phyloP scores from a whole-genome alignment of 495 filamentous ascomycete genomes.

The Pseudomonodictys pantanalensis region DNA sequence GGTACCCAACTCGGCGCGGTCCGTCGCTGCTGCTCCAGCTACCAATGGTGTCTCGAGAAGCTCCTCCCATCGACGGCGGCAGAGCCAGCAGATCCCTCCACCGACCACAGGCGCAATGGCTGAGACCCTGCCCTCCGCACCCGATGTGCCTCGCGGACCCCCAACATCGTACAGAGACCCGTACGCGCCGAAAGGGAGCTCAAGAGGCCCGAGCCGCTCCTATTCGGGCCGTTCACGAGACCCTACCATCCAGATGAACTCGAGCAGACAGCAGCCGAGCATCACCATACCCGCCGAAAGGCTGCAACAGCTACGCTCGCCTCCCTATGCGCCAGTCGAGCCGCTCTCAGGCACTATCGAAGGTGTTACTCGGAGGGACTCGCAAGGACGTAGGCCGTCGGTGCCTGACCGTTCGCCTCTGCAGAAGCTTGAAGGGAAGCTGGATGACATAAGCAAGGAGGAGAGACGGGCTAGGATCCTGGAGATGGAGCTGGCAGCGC shows the following conservation, averaged over 20 bases:
- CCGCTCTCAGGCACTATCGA: slow-evolving; percentile 12
- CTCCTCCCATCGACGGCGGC: slow-evolving; percentile 39
- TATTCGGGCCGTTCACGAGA: slow-evolving; percentile 28
- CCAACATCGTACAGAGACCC: slow-evolving; percentile 57
- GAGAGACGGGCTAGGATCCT: slow-evolving; percentile 80
- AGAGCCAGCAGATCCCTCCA: slow-evolving; percentile 29
- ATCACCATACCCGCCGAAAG: slow-evolving; percentile 16
- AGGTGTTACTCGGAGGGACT: neutral
- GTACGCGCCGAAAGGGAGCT: slow-evolving; percentile 36
- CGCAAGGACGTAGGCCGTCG: slow-evolving; percentile 44
- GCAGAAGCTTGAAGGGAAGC: slow-evolving; percentile 83
- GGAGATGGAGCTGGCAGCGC: slow-evolving; percentile 66
- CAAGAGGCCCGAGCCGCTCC: slow-evolving; percentile 10
- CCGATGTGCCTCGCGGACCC: slow-evolving; percentile 55
- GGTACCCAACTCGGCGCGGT: slow-evolving; percentile 17
- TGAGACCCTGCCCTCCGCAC: slow-evolving; percentile 50
- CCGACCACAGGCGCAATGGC: slow-evolving; percentile 8
- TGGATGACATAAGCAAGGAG: slow-evolving; percentile 87
- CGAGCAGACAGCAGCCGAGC: slow-evolving; percentile 29
- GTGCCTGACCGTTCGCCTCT: slow-evolving; percentile 81
- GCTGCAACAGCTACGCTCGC: slow-evolving; percentile 14
- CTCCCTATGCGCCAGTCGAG: slow-evolving; percentile 5
- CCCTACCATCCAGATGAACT: slow-evolving; percentile 21
- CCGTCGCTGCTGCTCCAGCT: slow-evolving; percentile 10
- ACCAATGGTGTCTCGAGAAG: slow-evolving; percentile 41